phyloP scores from a whole-genome alignment of 2,329 filamentous ascomycete species.

The Chrysosphaeria jannelii region DNA sequence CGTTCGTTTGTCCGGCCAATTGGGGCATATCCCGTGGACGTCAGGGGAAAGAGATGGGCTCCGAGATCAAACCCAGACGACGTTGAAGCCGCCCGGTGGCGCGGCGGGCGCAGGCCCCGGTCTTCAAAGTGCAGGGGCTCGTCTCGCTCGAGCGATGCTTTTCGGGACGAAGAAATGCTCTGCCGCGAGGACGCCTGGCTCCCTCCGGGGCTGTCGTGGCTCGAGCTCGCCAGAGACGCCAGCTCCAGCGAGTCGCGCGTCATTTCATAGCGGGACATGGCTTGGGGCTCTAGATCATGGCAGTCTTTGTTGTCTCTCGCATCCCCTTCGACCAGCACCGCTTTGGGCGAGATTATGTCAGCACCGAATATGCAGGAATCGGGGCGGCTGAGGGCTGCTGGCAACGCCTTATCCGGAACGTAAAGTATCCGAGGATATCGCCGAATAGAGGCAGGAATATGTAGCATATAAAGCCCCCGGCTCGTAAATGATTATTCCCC shows the following conservation, averaged over 20 bases:
- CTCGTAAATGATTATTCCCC: too few relatives aligned
- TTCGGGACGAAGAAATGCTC: slow-evolving; percentile 77
- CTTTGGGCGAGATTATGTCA: too few relatives aligned
- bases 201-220: slow-evolving; percentile 20
- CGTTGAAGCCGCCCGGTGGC: slow-evolving; percentile 53
- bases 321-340: too few relatives aligned
- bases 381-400: too few relatives aligned
- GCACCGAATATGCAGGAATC: too few relatives aligned
- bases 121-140: slow-evolving; percentile 42
- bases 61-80: slow-evolving; percentile 89
- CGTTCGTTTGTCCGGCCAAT: slow-evolving; percentile 31
- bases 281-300: too few relatives aligned
- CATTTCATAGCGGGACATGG: too few relatives aligned
- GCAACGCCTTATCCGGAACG: too few relatives aligned
- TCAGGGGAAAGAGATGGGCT: slow-evolving; percentile 74
- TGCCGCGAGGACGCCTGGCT: slow-evolving; percentile 44
- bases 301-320: too few relatives aligned
- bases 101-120: slow-evolving; percentile 20
- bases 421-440: too few relatives aligned
- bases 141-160: slow-evolving; percentile 64
- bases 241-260: slow-evolving; percentile 85
- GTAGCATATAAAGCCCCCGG: too few relatives aligned
- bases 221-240: slow-evolving; percentile 73
- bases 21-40: slow-evolving; percentile 57
- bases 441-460: too few relatives aligned